These are phyloP conservation scores for Dentipellis fragilis DNA, from an alignment of 768 basidiomycete species.

Conservation along the genomic window DNA sequence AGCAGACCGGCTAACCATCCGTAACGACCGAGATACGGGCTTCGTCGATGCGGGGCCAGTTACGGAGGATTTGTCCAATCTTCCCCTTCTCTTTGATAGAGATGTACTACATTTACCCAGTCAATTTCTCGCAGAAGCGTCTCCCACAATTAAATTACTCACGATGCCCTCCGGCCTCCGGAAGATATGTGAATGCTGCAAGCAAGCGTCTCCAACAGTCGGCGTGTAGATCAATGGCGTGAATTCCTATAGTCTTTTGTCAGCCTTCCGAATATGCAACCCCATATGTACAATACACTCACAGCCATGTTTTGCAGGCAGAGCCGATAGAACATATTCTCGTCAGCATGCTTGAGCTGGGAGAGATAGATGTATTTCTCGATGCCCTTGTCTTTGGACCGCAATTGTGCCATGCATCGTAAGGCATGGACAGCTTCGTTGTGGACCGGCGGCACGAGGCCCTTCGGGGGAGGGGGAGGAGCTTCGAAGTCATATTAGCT, in stretches of 20 bases:
- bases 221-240: constrained; percentile 87
- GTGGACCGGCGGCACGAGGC: constrained; percentile 52
- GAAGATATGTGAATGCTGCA: constrained; percentile 75
- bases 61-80: constrained; percentile 56
- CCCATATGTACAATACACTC: constrained; percentile 18
- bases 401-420: constrained; percentile 61
- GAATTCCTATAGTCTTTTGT: constrained; percentile 28
- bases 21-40: constrained; percentile 91
- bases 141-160: not conserved
- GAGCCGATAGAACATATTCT: constrained; percentile 68
- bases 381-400: constrained; percentile 61
- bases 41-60: constrained; percentile 63
- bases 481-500: not conserved
- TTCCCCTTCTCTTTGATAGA: constrained; percentile 79
- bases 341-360: constrained; percentile 63
- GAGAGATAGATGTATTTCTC: constrained; percentile 85
- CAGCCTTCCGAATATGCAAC: not conserved
- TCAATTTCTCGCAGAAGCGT: not conserved
- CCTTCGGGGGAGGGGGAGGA: constrained; percentile 31
- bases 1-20: constrained; percentile 44
- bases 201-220: constrained; percentile 84
- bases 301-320: constrained; percentile 63
- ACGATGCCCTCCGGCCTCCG: constrained; percentile 68
- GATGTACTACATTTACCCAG: constrained; percentile 40
- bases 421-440: constrained; percentile 39